phyloP scores from a whole-genome alignment of 2,329 filamentous ascomycete species.

The Arthrinium phaeospermum region DNA sequence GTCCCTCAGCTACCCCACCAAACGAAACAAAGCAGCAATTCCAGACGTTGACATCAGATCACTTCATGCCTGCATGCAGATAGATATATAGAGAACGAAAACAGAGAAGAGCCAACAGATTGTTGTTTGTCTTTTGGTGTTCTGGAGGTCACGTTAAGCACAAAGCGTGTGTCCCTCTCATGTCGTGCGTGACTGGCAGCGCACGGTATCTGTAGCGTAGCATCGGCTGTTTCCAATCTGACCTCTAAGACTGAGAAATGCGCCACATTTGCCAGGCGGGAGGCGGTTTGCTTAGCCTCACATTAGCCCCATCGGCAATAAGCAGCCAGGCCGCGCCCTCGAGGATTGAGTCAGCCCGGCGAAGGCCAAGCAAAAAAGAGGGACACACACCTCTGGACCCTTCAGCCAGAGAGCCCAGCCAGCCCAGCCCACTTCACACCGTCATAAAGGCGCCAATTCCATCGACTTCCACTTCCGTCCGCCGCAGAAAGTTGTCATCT shows the following conservation, averaged over 20 bases:
- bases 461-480: slow-evolving; percentile 19
- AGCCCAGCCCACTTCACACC: slow-evolving; percentile 16
- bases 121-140: background rate
- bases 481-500: slow-evolving; percentile 16
- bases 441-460: slow-evolving; percentile 22
- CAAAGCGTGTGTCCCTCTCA: background rate
- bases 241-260: background rate
- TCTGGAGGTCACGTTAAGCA: background rate
- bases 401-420: background rate
- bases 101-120: background rate
- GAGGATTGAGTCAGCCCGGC: slow-evolving; percentile 16
- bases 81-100: background rate
- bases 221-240: slow-evolving; percentile 10
- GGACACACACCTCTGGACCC: background rate
- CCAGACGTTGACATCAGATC: slow-evolving; percentile 7
- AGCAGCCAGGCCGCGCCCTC: slow-evolving; percentile 1
- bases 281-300: slow-evolving; percentile 4
- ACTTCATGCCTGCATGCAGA: background rate
- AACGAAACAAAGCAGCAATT: background rate
- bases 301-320: slow-evolving; percentile 13
- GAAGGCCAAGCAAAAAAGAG: background rate
- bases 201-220: background rate
- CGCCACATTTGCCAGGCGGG: background rate
- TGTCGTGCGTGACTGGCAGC: background rate
- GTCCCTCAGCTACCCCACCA: background rate